A percentile compares a stretch with the other conserved stretches of the same genome.
phyloP scores from a whole-genome alignment of 176 grass and related monocot genomes.

The Carex littledalei region DNA sequence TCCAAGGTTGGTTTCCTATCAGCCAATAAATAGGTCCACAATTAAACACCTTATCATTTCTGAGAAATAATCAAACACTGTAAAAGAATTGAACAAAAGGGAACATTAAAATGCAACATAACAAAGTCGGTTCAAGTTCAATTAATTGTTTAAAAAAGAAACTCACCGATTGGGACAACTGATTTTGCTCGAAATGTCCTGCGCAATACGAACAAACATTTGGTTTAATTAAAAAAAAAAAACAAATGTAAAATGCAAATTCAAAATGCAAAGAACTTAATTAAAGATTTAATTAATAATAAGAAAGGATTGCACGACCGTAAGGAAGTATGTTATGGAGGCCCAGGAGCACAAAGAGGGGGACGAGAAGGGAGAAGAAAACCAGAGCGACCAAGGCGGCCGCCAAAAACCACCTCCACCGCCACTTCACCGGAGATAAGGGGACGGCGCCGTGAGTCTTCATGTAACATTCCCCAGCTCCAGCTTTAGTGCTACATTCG shows the following conservation, averaged over 20 bases:
- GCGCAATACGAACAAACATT: background rate
- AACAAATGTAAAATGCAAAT: background rate
- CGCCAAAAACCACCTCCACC: constrained; percentile 47
- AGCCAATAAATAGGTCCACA: background rate
- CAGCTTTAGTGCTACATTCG: background rate
- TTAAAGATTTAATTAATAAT: constrained; percentile 22
- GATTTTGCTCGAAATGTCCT: background rate
- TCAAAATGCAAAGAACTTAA: background rate
- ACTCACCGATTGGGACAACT: background rate
- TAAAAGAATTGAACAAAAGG: background rate
- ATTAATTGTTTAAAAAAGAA: background rate
- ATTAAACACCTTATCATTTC: background rate
- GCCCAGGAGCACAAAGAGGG: constrained; percentile 56
- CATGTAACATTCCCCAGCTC: constrained; percentile 21
- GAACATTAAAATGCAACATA: background rate
- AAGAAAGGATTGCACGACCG: constrained; percentile 21
- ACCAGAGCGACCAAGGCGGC: constrained; percentile 32
- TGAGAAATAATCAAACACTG: background rate
- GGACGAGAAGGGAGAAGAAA: constrained; percentile 51
- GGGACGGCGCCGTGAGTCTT: constrained; percentile 28
- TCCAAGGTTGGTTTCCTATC: constrained; percentile 11
- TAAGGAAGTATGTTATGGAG: constrained; percentile 50
- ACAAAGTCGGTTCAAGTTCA: background rate
- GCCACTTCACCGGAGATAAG: constrained; percentile 27
- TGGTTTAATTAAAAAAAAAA: no score